These are phyloP conservation scores for Roridomyces roridus DNA, from an alignment of 768 basidiomycete species.

Conservation along the genomic window DNA sequence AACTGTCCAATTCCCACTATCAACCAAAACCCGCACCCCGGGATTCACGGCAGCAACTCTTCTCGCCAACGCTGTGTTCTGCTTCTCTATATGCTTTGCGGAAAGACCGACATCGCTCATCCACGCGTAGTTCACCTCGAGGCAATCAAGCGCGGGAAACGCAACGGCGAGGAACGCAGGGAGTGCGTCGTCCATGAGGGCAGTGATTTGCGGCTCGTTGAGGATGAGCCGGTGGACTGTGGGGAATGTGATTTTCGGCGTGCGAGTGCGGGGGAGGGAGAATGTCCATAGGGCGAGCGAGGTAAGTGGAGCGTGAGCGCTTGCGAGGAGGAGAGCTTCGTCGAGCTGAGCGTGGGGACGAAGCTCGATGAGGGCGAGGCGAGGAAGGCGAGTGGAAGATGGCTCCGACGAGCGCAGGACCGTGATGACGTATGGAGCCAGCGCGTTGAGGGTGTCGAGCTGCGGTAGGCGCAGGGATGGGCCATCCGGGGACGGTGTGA, in stretches of 20 bases:
- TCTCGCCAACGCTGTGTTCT: constrained; percentile 3
- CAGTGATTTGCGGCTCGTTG: not conserved
- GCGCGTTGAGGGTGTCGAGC: constrained; percentile 6
- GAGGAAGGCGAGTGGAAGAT: not conserved
- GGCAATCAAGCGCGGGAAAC: constrained; percentile 1
- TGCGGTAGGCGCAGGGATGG: constrained; percentile 5
- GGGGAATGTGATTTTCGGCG: not conserved
- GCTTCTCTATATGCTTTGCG: not conserved
- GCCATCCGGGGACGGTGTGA: not conserved
- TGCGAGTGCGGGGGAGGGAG: not conserved
- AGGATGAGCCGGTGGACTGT: not conserved
- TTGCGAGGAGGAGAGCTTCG: constrained; percentile 5
- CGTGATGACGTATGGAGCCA: constrained; percentile 7
- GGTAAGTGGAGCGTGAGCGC: not conserved
- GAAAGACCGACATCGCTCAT: not conserved
- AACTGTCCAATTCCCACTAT: no score
- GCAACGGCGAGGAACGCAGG: not conserved
- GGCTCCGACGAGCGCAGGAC: not conserved
- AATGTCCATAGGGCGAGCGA: constrained; percentile 14
- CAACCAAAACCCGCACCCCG: not conserved
- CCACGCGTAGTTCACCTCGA: constrained; percentile 8
- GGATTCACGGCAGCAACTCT: not conserved
- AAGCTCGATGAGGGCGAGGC: constrained; percentile 13
- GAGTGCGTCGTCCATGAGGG: not conserved
- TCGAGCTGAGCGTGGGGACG: not conserved